phyloP scores from a whole-genome alignment of 2,329 filamentous ascomycete genomes.

The Diaporthe australafricana region DNA sequence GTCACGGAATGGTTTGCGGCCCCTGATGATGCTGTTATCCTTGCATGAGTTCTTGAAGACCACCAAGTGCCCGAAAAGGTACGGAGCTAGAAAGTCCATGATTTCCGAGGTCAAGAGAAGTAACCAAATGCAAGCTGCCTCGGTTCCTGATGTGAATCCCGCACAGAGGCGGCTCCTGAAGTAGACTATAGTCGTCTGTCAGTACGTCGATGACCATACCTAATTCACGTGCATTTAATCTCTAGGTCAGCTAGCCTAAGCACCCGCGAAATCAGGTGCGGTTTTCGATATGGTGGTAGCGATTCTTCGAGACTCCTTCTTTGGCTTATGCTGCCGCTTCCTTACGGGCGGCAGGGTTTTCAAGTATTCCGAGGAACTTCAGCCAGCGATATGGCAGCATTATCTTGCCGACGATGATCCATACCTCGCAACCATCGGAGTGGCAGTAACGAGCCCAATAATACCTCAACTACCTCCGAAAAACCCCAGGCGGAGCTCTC shows the following conservation, averaged over 20 bases:
- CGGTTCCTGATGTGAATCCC: not conserved
- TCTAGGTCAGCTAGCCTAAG: too few species aligned
- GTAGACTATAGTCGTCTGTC: not conserved
- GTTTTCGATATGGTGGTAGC: constrained; percentile 27
- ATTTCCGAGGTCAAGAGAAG: too few species aligned
- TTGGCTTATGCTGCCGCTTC: constrained; percentile 54
- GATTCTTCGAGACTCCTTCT: constrained; percentile 56
- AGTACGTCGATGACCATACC: not conserved
- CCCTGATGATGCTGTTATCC: too few species aligned
- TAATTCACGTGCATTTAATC: not conserved
- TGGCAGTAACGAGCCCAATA: constrained; percentile 12
- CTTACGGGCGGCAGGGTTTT: constrained; percentile 51
- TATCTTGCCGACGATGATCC: constrained; percentile 57
- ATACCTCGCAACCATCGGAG: not conserved
- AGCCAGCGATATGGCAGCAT: constrained; percentile 59
- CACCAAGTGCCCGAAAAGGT: not conserved
- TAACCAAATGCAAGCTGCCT: not conserved
- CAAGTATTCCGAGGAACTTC: constrained; percentile 58
- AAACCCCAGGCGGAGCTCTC: not conserved
- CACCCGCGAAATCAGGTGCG: not conserved
- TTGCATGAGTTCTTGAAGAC: not conserved
- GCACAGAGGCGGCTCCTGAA: not conserved
- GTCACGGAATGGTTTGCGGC: too few species aligned
- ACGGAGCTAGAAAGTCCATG: not conserved
- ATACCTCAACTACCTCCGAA: not conserved